These are phyloP conservation scores for Plasmopara halstedii DNA, from an alignment of 352 stramenopile genomes.

Conservation along the genomic window DNA sequence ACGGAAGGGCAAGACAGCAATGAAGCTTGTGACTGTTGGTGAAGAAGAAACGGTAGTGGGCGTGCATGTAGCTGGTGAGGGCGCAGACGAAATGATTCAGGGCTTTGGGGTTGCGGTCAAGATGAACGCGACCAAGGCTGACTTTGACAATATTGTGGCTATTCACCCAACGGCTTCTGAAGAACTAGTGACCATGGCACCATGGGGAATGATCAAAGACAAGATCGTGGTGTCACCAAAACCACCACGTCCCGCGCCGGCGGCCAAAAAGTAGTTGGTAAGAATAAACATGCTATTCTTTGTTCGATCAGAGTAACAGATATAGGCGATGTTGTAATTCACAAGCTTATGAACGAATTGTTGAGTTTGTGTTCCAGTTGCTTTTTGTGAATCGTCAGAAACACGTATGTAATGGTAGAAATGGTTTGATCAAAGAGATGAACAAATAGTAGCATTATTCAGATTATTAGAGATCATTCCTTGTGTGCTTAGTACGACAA, in stretches of 20 bases:
- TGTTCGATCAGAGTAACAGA: no score
- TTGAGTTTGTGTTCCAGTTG: no score
- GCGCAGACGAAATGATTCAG: conserved; percentile 96
- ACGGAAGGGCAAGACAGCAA: conserved; percentile 89
- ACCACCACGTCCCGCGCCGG: conserved; percentile 27
- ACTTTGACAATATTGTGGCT: conserved; percentile 93
- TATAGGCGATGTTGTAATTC: no score
- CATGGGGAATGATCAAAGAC: conserved; percentile 83
- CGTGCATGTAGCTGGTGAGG: conserved; percentile 91
- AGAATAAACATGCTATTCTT: no score
- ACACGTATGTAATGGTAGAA: no score
- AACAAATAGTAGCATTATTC: no score
- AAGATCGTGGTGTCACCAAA: conserved; percentile 48
- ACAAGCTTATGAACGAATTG: no score
- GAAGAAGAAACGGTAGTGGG: conserved; percentile 90
- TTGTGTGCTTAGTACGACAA: no score
- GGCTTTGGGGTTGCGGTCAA: conserved; percentile 97
- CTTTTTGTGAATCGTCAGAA: no score
- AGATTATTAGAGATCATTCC: no score
- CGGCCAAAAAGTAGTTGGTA: conserved; percentile 18
- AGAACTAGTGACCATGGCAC: conserved; percentile 92
- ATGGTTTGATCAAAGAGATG: no score
- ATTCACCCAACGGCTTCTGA: conserved; percentile 96
- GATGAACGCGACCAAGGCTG: conserved; percentile 95
- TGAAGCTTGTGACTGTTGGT: conserved; percentile 90